Evolutionary conservation across 2,329 filamentous ascomycete species (phyloP).

Genomic region (Alternaria sp.): DNA sequence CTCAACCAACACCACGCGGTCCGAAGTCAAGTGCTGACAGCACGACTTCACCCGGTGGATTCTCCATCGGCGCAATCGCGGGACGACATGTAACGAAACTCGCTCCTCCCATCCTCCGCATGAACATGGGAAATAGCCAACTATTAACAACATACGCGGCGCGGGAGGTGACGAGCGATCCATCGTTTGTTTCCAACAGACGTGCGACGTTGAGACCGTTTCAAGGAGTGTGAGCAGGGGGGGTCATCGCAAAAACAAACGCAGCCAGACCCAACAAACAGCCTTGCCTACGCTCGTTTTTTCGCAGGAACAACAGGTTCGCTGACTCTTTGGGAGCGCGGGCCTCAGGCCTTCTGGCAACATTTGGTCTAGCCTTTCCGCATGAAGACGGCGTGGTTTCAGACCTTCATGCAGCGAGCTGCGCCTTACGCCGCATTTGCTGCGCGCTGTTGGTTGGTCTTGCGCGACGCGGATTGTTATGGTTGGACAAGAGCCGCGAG

Average conservation of each 20-base stretch:
- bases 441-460: conserved; percentile 10
- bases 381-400: conserved; percentile 30
- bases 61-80: background rate
- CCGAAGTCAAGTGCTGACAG: background rate
- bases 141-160: conserved; percentile 15
- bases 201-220: conserved; percentile 38
- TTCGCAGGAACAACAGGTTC: conserved; percentile 20
- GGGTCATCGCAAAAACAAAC: conserved; percentile 23
- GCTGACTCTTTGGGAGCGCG: conserved; percentile 17
- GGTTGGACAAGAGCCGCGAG: conserved; percentile 15
- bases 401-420: conserved; percentile 15
- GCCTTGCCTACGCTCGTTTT: conserved; percentile 28
- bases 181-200: conserved; percentile 27
- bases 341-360: conserved; percentile 1
- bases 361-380: conserved; percentile 13
- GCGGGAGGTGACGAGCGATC: conserved; percentile 7
- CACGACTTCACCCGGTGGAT: background rate
- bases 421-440: conserved; percentile 6
- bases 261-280: conserved; percentile 28
- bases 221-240: conserved; percentile 28
- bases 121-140: conserved; percentile 13
- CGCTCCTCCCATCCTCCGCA: conserved; percentile 10
- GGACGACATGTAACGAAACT: conserved; percentile 4
- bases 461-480: conserved; percentile 2
- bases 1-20: background rate